Evolutionary conservation across 345 rosid genomes (phyloP).

Genomic region (Citrus australasica): DNA sequence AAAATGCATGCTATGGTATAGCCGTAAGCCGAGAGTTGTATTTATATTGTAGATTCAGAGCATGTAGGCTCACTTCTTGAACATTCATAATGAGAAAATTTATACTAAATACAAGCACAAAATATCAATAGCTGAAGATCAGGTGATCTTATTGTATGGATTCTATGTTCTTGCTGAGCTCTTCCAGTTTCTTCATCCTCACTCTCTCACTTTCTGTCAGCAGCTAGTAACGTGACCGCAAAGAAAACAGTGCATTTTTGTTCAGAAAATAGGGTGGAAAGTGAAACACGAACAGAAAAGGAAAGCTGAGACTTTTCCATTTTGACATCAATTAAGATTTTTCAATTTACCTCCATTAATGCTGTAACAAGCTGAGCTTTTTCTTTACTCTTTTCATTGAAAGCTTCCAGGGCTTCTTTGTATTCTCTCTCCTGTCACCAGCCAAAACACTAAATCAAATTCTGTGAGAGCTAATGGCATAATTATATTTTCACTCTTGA

Average conservation of each 20-base stretch:
- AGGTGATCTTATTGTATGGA: conserved; percentile 23
- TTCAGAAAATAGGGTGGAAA: neutral
- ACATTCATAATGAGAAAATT: neutral
- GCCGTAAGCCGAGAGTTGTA: neutral
- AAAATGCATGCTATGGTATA: neutral
- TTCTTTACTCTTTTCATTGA: conserved; percentile 78
- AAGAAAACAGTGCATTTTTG: neutral
- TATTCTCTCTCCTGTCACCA: conserved; percentile 71
- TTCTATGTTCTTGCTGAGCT: conserved; percentile 62
- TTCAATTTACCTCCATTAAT: conserved; percentile 42
- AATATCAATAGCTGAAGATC: neutral
- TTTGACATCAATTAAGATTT: neutral
- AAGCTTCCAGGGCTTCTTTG: conserved; percentile 58
- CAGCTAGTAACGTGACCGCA: conserved; percentile 33
- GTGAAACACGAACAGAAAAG: too few species aligned
- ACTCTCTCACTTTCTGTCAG: conserved; percentile 63
- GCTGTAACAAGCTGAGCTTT: conserved; percentile 45
- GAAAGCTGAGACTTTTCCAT: too few species aligned
- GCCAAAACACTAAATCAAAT: neutral
- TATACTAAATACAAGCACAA: neutral
- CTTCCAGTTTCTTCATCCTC: conserved; percentile 73
- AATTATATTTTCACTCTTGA: neutral
- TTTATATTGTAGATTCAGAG: neutral
- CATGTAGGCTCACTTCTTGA: neutral
- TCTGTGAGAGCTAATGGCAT: neutral